Base-by-base conservation (phyloP, 441 rosid species). In the Gossypium schwendimanii region DNA sequence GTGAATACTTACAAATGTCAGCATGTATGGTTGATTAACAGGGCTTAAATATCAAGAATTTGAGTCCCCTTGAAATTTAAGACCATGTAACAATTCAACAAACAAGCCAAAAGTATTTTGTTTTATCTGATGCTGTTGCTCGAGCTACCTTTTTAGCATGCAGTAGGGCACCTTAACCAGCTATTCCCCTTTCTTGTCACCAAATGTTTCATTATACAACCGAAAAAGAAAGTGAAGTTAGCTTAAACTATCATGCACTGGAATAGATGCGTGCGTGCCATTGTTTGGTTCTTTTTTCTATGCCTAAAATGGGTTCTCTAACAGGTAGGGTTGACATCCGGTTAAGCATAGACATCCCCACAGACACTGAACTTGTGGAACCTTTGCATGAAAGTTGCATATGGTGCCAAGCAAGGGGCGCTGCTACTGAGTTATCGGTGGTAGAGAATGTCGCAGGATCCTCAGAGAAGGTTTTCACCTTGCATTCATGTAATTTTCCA, bases 321-420 rank as follows among this genome's bases (percentile, higher is more conserved):
- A 82, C 89, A 95, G 99, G 99, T 73, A 85, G 81, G 78, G 77
- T 87, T 70, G 82, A 89, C 83, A 79, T 93, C 73, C 76, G 75
- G 79, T 55, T 96, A 63, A 87, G 85, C 65, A 76, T 96, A 69
- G 87, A 88, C 73, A 80, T 91, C 71, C 98, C 97, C 55, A 57
- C 50, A 9, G 87, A 85, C 78, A 83, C 84, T 1, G 93, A 89
- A 81, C 86, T 93, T 54, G 91, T 86, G 70, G 97, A 93, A 79
- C 87, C 91, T 63, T 70, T 96, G 77, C 85, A 89, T 74, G 93
- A 96, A 85, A 85, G 86, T 72, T 85, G 91, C 72, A 83, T 90
- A 80, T 90, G 94, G 98, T 81, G 91, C 65, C 99, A 88, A 83
- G 84, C 94, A 65, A 89, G 94, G 78, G 99, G 98, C 21, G 81